These are phyloP conservation scores for Capsicum rhomboideum DNA, from an alignment of 257 asterid genomes.

Conservation along the genomic window DNA sequence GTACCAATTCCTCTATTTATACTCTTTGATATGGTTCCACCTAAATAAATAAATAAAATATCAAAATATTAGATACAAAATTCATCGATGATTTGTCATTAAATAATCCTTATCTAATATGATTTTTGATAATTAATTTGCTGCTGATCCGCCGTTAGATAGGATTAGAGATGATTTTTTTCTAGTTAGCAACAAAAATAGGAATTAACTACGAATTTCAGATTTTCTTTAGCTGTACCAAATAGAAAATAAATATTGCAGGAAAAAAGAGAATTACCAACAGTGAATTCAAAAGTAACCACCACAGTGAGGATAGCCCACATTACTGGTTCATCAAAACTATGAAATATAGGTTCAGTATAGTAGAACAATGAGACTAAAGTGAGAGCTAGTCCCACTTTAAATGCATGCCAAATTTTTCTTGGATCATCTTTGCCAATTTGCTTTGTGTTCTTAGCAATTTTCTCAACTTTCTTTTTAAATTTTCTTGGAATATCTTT, in stretches of 20 bases:
- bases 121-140: too few species aligned
- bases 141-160: too few species aligned
- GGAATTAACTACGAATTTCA: not conserved
- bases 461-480: conserved; percentile 4
- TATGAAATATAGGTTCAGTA: conserved; percentile 46
- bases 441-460: conserved; percentile 13
- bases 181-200: not conserved
- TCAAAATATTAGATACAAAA: too few species aligned
- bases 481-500: conserved; percentile 10
- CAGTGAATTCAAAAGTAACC: conserved; percentile 54
- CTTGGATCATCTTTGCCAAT: conserved; percentile 64
- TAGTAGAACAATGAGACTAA: conserved; percentile 56
- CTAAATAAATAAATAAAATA: conserved; percentile 11
- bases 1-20: conserved; percentile 66
- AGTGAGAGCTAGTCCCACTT: conserved; percentile 62
- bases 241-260: not conserved
- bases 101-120: too few species aligned
- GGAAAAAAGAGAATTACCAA: conserved; percentile 23
- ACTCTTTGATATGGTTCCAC: conserved; percentile 63
- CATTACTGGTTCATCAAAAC: conserved; percentile 66
- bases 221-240: not conserved
- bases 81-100: not conserved
- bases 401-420: conserved; percentile 38
- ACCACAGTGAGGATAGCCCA: conserved; percentile 77
- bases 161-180: too few species aligned